Evolutionary conservation across 2,329 filamentous ascomycete species (phyloP), one percentile per base, ranked within the genome.

Genomic region (Penicillium paneum): DNA sequence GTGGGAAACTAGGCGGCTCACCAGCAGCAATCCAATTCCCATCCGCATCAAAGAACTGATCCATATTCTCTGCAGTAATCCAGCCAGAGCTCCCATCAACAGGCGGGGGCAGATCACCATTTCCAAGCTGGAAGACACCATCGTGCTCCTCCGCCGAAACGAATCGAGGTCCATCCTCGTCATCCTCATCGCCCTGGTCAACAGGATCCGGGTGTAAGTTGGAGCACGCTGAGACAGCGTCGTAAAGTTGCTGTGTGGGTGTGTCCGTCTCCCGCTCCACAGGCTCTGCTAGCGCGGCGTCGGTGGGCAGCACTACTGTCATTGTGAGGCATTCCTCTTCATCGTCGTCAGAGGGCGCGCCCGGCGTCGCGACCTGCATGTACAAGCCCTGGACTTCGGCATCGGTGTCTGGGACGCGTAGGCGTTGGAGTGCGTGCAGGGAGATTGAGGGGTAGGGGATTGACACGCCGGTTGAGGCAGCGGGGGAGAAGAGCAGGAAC

Each of bases 41-140:
- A 8, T 91, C 82, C 58, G 82, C 85, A 64, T 94, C 89, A 72
- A 94, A 89, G 67, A 85, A 96, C 63, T 96, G 83, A 60, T 88
- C 80, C 70, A 96, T 86, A 65, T 97, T 97, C 53, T 96, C 93
- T 8, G 90, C 89, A 15, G 93, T 97, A 67, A 97, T 79, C 78
- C 77, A 79, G 8, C 78, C 77, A 1, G 76, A 78, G 53, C 78
- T 79, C 15, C 77, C 77, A 34, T 74, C 75, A 64, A 79, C 71
- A 3, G 78, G 73, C 32, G 77, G 77, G 29, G 78, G 78, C 40
- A 79, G 52, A 3, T 71, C 75, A 2, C 74, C 72, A 41, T 69
- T 65, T 8, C 74, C 74, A 39, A 71, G 62, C 57, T 71, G 69
- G 46, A 72, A 70, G n/a, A 76, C 56, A 29, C 56, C 62, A 19